Evolutionary conservation across 179 eudicot genomes (phyloP).

Genomic region (Dionaea muscipula): DNA sequence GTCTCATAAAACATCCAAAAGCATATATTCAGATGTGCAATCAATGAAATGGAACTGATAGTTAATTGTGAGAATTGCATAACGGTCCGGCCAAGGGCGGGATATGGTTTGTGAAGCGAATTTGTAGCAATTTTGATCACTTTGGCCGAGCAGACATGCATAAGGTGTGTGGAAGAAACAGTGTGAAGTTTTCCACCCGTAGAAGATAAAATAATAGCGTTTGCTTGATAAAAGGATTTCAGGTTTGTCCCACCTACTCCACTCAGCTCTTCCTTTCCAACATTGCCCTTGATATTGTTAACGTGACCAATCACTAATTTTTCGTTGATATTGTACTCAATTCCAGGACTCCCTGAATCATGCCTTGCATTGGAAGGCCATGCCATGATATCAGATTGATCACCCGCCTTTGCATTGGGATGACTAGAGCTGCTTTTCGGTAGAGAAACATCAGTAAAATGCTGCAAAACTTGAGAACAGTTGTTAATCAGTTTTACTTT

Average conservation of each 20-base stretch:
- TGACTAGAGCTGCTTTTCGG: too few species aligned
- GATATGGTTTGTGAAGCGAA: too few species aligned
- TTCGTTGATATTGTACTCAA: background rate
- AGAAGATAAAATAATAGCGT: constrained; percentile 14
- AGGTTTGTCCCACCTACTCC: constrained; percentile 6
- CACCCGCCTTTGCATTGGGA: too few species aligned
- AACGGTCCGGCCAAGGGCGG: too few species aligned
- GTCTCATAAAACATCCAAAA: too few species aligned
- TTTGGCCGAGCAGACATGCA: too few species aligned
- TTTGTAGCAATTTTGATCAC: too few species aligned
- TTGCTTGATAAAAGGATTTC: constrained; percentile 7
- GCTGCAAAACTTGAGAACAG: background rate
- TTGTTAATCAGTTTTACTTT: constrained; percentile 5
- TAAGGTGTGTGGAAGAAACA: background rate
- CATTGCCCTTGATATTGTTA: constrained; percentile 3
- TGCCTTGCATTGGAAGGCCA: background rate
- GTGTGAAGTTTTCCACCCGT: constrained; percentile 9
- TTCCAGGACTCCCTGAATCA: background rate
- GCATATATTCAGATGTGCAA: too few species aligned
- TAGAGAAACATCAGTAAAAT: background rate
- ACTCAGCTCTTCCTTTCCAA: constrained; percentile 6
- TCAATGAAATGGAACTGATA: too few species aligned
- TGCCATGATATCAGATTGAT: too few species aligned
- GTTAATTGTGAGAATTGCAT: too few species aligned
- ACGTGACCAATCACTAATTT: background rate